These are phyloP conservation scores for Peniophora sp. DNA, from an alignment of 1,284 basidiomycete species.

Conservation along the genomic window DNA sequence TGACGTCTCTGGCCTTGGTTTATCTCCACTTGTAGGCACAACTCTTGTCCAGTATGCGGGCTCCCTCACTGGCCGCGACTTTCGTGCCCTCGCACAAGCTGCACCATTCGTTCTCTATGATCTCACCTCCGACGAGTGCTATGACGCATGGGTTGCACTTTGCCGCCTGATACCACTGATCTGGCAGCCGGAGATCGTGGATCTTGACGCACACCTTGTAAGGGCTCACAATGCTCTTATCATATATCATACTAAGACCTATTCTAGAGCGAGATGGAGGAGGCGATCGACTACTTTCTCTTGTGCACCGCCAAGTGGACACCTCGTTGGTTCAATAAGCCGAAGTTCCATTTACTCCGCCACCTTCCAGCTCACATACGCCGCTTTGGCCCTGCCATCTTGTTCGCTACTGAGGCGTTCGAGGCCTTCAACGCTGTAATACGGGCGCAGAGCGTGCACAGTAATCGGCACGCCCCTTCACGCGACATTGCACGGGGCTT, in stretches of 20 bases:
- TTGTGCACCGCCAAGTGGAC: slow-evolving; percentile 9
- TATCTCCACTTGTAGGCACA: slow-evolving; percentile 10
- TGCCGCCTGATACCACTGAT: slow-evolving; percentile 15
- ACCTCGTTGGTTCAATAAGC: slow-evolving; percentile 18
- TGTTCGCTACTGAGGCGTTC: slow-evolving; percentile 30
- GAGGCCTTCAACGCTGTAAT: slow-evolving; percentile 41
- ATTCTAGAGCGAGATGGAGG: no score
- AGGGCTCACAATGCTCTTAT: no score
- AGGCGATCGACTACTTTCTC: slow-evolving; percentile 13
- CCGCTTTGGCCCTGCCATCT: slow-evolving; percentile 14
- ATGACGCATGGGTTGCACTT: slow-evolving; percentile 19
- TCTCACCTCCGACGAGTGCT: slow-evolving; percentile 11
- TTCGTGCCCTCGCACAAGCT: slow-evolving; percentile 18
- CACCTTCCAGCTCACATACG: slow-evolving; percentile 14
- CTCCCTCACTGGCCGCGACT: slow-evolving; percentile 23
- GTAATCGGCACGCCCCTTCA: slow-evolving; percentile 34
- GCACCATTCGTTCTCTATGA: slow-evolving; percentile 22
- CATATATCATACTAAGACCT: no score
- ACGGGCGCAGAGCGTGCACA: slow-evolving; percentile 28
- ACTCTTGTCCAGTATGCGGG: slow-evolving; percentile 23
- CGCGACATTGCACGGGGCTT: slow-evolving; percentile 30
- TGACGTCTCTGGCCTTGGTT: slow-evolving; percentile 17
- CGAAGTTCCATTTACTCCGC: slow-evolving; percentile 18
- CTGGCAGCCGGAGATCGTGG: slow-evolving; percentile 20
- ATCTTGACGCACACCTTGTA: slow-evolving; percentile 16